Evolutionary conservation across 2,329 filamentous ascomycete species (phyloP), one percentile per base, ranked within the genome.

Genomic region (Fusarium sp.): DNA sequence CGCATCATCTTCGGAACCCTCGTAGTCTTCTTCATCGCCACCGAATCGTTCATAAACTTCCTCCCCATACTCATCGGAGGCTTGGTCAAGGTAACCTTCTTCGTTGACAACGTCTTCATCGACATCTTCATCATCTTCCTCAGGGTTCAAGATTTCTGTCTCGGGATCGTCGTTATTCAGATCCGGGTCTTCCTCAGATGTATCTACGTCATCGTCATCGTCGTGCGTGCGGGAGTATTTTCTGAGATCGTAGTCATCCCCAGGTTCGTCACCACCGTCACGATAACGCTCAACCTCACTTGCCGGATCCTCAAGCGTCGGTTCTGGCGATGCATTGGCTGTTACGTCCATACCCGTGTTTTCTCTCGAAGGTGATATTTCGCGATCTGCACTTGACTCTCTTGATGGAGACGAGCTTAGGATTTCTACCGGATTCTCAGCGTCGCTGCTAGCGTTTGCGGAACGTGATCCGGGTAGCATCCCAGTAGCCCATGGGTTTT

Each of bases 161-260:
- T 75, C 71, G 4, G 62, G 64, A 26, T 77, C 71, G 7, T 74
- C 71, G 18, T 74, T 62, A 11, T 78, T 74, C 31, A 67, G 62
- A 21, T 78, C 76, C 13, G 71, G 76, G 16, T 75, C 76, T 25
- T 76, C 76, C 25, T 77, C 71, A 11, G 67, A 66, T 43, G 72
- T 71, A 18, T 79, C 75, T 28, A 74, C 66, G 11, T 79, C 76
- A 25, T 80, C 78, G 19, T 79, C 79, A 25, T 80, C 79, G 46
- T 77, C 75, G 37, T 71, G 75, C 28, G 77, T 69, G 42, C 69
- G 66, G 46, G 76, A 75, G 56, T 79, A 79, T 41, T 78, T 78
- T 49, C 77, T 65, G 28, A 79, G 65, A 46, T 79, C 77, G 26
- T 79, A 79, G 57, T 79, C 78, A 31, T 79, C 77, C 14, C 78